phyloP scores from a whole-genome alignment of 2,329 filamentous ascomycete species.

The Beauveria pseudobassiana region DNA sequence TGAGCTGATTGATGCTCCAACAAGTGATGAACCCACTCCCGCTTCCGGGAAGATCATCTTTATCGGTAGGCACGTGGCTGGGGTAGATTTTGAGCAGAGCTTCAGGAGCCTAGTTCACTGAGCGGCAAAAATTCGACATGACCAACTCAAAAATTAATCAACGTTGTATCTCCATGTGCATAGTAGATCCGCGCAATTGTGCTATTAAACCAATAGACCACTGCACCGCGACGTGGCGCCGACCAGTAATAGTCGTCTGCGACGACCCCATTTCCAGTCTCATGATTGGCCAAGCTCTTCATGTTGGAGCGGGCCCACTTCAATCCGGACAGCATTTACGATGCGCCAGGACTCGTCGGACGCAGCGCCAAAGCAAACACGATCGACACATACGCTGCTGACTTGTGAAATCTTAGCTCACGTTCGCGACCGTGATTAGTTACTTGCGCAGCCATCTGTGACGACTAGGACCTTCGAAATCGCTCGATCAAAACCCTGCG shows the following conservation, averaged over 20 bases:
- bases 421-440: neutral
- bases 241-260: neutral
- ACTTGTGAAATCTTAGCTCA: neutral
- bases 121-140: neutral
- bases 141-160: neutral
- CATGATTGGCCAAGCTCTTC: constrained; percentile 10
- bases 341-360: constrained; percentile 6
- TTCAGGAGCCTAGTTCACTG: constrained; percentile 23
- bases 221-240: neutral
- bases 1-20: constrained; percentile 66
- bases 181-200: neutral
- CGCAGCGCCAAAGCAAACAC: constrained; percentile 3
- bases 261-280: neutral
- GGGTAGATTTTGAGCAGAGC: constrained; percentile 44
- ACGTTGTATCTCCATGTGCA: neutral
- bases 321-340: constrained; percentile 15
- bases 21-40: constrained; percentile 21
- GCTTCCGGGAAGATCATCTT: constrained; percentile 52
- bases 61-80: constrained; percentile 50
- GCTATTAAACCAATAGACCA: neutral
- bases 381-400: neutral
- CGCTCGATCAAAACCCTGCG: neutral
- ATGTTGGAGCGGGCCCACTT: constrained; percentile 33
- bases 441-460: neutral
- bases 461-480: neutral